Percentiles rank a stretch among this genome's conserved stretches.
These are phyloP conservation scores for Nymphaea colorata DNA, from an alignment of 164 flowering plant species.

Conservation along the genomic window DNA sequence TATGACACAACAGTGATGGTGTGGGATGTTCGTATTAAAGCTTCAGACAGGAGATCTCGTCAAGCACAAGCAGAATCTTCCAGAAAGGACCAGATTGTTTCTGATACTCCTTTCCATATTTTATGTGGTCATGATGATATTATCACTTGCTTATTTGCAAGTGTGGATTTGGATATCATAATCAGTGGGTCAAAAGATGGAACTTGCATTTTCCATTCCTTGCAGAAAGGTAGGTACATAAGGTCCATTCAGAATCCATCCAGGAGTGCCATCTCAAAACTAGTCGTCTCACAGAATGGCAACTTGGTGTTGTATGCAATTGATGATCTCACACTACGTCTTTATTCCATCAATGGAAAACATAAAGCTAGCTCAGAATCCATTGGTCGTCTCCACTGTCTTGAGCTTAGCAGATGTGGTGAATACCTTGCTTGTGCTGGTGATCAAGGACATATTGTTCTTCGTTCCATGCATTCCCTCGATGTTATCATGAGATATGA, in stretches of 20 bases:
- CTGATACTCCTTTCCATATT: slow-evolving; percentile 82
- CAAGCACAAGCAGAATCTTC: slow-evolving; percentile 44
- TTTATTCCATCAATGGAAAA: slow-evolving; percentile 85
- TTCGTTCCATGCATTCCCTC: slow-evolving; percentile 85
- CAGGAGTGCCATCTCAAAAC: slow-evolving; percentile 69
- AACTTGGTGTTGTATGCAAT: slow-evolving; percentile 64
- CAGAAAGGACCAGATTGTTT: slow-evolving; percentile 56
- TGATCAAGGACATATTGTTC: slow-evolving; percentile 88
- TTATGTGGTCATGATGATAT: slow-evolving; percentile 97
- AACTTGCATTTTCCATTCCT: slow-evolving; percentile 82
- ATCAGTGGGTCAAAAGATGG: slow-evolving; percentile 98
- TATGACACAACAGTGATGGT: slow-evolving; percentile 99
- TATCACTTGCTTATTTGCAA: slow-evolving; percentile 79
- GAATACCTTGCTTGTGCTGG: slow-evolving; percentile 90
- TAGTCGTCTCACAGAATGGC: slow-evolving; percentile 83
- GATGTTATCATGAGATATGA: slow-evolving; percentile 60
- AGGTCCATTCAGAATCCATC: slow-evolving; percentile 81
- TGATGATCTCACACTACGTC: slow-evolving; percentile 80
- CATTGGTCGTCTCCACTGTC: slow-evolving; percentile 80
- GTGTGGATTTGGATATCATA: slow-evolving; percentile 84
- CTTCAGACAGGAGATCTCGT: slow-evolving; percentile 52
- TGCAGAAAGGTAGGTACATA: slow-evolving; percentile 80
- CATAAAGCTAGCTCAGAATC: slow-evolving; percentile 75
- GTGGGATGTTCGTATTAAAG: slow-evolving; percentile 66
- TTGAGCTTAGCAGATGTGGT: slow-evolving; percentile 80